A percentile compares a stretch with the other conserved stretches of the same genome.
phyloP scores from a whole-genome alignment of 306 rosid genomes.

The Prunus kanzakura region DNA sequence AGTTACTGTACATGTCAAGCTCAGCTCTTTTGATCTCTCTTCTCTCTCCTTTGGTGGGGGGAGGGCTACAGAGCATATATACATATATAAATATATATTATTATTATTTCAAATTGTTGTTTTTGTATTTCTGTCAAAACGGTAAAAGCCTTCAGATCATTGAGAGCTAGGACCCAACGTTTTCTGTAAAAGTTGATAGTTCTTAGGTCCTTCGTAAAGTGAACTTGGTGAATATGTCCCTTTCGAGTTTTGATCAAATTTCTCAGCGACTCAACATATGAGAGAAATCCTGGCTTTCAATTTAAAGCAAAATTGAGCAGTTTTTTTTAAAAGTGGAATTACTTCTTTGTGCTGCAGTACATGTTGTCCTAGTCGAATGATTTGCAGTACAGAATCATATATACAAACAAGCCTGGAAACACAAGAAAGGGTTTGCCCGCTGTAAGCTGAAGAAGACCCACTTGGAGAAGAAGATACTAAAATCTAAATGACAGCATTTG shows the following conservation, averaged over 20 bases:
- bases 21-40: too few species aligned
- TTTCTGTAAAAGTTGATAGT: neutral
- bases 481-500: neutral
- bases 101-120: too few species aligned
- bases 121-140: neutral
- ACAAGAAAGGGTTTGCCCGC: neutral
- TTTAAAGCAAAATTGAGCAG: neutral
- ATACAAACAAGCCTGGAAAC: neutral
- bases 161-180: neutral
- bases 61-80: too few species aligned
- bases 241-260: too few species aligned
- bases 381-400: conserved; percentile 5
- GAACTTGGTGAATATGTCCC: too few species aligned
- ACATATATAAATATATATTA: too few species aligned
- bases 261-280: too few species aligned
- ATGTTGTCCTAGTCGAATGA: neutral
- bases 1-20: neutral
- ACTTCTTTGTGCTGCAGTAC: neutral
- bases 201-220: neutral
- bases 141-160: neutral
- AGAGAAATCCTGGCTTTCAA: neutral
- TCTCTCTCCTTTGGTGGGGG: too few species aligned
- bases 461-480: neutral
- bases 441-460: neutral
- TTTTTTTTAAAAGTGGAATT: neutral